Evolutionary conservation across 2,329 filamentous ascomycete species (phyloP), one percentile per base, ranked within the genome.

Genomic region (Cercospora sp.): DNA sequence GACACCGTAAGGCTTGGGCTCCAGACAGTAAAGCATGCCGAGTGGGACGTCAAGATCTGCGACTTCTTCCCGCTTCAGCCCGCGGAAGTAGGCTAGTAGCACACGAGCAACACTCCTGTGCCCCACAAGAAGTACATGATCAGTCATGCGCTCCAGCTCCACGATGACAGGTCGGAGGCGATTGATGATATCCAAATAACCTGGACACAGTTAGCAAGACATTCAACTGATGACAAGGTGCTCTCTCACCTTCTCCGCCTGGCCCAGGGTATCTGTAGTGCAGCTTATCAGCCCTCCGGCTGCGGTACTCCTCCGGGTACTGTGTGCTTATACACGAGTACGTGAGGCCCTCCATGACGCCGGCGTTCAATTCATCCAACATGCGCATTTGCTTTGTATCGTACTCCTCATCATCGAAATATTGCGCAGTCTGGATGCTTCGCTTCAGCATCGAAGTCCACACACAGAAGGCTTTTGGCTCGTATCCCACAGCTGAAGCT

Each of bases 401-500:
- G 78, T 94, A 97, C 64, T 97, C 92, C 24, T 98, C 94, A 72
- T 98, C 95, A 73, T 97, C 91, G 79, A 98, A 99, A 79, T 91
- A 91, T 71, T 95, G 89, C 0, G 91, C 93, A 0, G 94, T 96
- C 77, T 97, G 89, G 61, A 95, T 90, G 69, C 92, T 93, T 71
- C 95, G 91, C 78, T 91, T 90, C 71, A 99, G 87, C 94, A 98
- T 98, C 2, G 92, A 97, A 0, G 94, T 97, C 95, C 95, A 99
- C 16, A 99, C 92, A 79, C 95, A 99, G 78, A 97, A 98, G 78
- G 93, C 93, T 83, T 97, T 97, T 13, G 74, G 71, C 65, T 75
- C 69, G 62, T 76, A 91, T 87, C 32, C 32, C 89, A 72, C 66
- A 28, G 71, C 69, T n/a, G 69, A 67, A 16, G 65, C 68, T 9